Evolutionary conservation across 352 stramenopile genomes (phyloP), one percentile per base, ranked within the genome.

Genomic region (Globisporangium spinosum): DNA sequence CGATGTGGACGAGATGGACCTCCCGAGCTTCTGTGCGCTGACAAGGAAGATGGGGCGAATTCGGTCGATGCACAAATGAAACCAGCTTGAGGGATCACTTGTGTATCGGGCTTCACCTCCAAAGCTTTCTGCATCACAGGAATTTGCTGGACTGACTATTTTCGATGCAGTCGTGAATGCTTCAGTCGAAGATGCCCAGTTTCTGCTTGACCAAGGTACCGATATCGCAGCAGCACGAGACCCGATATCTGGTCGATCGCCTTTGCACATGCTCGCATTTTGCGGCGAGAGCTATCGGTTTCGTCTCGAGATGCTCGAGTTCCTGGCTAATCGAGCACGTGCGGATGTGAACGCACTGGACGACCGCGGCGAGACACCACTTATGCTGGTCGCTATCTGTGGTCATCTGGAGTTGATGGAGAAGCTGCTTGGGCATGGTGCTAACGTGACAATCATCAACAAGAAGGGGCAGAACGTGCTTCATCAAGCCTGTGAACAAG

Each of bases 231-330:
- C 62, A 23, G 66, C 55, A 4, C n/a, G 78, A 1, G 82, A 92
- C 43, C 69, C 79, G 0, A 75, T 71, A 34, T 79, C 76, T 12
- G 68, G 77, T 15, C 82, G 84, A 10, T 81, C 76, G 27, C 76
- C 81, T 1, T 68, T 92, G 17, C 82, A 92, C 34, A 59, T 87
- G 71, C 68, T 92, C 22, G 77, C 84, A 2, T 87, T 88, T 65
- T 88, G 78, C 43, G 72, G 70, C 1, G 84, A 85, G 60, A 80
- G 64, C 40, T 73, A 82, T 27, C 70, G 71, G 1, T 76, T 76
- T 8, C 76, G 82, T 2, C 62, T 80, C 8, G 74, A 78, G 32
- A 79, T 90, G 73, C 74, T 93, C 22, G 71, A 73, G 3, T 93
- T 89, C 47, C 71, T 93, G 9, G 47, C 89, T 1, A 12, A 62